A percentile compares a stretch with the other conserved stretches of the same genome.
Conservation (phyloP, 1,139 yeast species). For the Candida pseudoviswanathii region DNA sequence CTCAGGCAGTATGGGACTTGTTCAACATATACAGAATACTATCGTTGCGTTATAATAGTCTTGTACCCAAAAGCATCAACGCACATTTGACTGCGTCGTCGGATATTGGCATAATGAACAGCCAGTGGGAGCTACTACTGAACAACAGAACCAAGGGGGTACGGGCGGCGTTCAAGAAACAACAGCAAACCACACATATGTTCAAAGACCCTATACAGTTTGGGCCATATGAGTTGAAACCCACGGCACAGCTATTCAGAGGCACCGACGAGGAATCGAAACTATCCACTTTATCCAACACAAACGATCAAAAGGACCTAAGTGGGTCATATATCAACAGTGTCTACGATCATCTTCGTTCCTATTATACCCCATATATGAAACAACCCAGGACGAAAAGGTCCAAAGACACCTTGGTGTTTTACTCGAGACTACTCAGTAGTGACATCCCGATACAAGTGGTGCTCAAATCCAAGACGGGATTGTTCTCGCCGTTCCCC, state of each 20-base stretch:
- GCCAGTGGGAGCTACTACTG: neutral
- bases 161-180: neutral
- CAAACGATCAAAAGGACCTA: neutral
- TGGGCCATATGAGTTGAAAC: constrained; percentile 9
- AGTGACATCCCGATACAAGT: constrained; percentile 35
- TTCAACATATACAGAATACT: neutral
- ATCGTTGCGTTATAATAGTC: neutral
- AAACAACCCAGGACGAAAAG: constrained; percentile 17
- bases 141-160: neutral
- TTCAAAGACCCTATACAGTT: constrained; percentile 10
- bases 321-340: neutral
- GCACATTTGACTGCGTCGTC: neutral
- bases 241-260: constrained; percentile 8
- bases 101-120: neutral
- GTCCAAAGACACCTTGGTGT: constrained; percentile 24
- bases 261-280: neutral
- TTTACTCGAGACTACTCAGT: constrained; percentile 31
- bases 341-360: neutral
- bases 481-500: constrained; percentile 31
- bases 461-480: constrained; percentile 30
- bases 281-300: too few species aligned
- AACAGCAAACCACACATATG: neutral
- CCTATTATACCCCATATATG: constrained; percentile 18
- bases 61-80: neutral
- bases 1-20: neutral